Percentiles rank a stretch among this genome's conserved stretches.
Conservation (phyloP, 345 rosid genomes). For the Corchorus capsularis region DNA sequence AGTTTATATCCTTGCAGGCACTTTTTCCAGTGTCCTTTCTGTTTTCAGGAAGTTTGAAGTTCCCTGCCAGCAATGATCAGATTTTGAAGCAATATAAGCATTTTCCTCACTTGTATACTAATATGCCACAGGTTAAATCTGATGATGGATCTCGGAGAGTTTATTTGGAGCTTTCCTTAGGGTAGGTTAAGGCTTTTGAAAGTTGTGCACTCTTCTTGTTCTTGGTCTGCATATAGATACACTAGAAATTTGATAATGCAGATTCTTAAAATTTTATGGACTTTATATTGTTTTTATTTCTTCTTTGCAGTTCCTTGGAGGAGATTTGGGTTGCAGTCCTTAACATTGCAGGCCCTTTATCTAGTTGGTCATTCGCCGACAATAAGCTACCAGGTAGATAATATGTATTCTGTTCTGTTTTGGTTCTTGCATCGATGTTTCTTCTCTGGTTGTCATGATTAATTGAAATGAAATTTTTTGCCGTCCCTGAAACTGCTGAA, state of each 20-base stretch:
- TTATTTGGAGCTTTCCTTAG: conserved; percentile 83
- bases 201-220: not conserved
- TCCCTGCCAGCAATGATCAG: conserved; percentile 65
- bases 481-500: conserved; percentile 63
- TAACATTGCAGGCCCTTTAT: conserved; percentile 89
- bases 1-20: conserved; percentile 43
- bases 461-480: conserved; percentile 11
- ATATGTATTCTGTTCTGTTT: conserved; percentile 3
- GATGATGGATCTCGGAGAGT: conserved; percentile 68
- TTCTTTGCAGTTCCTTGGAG: conserved; percentile 65
- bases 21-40: conserved; percentile 72
- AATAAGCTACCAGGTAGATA: conserved; percentile 62
- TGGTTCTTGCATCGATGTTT: not conserved
- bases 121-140: conserved; percentile 39
- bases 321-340: conserved; percentile 95
- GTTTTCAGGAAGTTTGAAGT: conserved; percentile 71
- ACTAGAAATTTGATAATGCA: not conserved
- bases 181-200: conserved; percentile 53
- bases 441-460: not conserved
- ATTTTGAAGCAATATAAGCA: conserved; percentile 45
- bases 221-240: not conserved
- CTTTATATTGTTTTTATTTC: conserved; percentile 1
- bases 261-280: not conserved
- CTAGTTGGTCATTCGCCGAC: conserved; percentile 93
- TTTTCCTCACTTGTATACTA: conserved; percentile 60